phyloP scores from a whole-genome alignment of 495 filamentous ascomycete species.

The Pyrenula aspistea region DNA sequence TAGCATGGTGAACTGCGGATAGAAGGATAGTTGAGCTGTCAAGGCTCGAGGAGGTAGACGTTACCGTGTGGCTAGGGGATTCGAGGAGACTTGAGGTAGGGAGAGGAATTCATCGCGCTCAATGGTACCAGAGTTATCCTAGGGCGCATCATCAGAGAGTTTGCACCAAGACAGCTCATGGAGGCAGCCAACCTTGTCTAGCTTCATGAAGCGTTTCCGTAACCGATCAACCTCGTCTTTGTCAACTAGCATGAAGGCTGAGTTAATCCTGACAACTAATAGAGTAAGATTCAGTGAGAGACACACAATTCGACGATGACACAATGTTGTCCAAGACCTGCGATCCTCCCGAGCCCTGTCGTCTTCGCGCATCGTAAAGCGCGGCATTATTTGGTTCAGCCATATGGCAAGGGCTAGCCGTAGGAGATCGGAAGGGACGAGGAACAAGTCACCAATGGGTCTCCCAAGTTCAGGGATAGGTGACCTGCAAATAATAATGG shows the following conservation, averaged over 20 bases:
- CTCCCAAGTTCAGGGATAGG: too few relatives aligned
- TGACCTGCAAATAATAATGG: too few relatives aligned
- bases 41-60: conserved; percentile 6
- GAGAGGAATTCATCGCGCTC: conserved; percentile 98
- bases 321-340: conserved; percentile 91
- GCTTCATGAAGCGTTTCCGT: conserved; percentile 96
- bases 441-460: too few relatives aligned
- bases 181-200: conserved; percentile 66
- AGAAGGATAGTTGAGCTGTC: too few relatives aligned
- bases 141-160: too few relatives aligned
- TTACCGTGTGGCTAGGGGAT: conserved; percentile 89
- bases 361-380: conserved; percentile 34
- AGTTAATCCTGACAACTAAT: conserved; percentile 4
- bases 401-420: neutral
- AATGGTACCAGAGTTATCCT: conserved; percentile 97
- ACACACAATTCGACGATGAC: conserved; percentile 86
- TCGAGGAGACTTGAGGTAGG: conserved; percentile 93
- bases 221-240: conserved; percentile 91
- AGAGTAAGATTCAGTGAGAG: neutral
- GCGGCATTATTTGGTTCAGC: conserved; percentile 34
- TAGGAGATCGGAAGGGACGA: neutral
- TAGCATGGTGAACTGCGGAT: too few relatives aligned
- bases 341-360: conserved; percentile 53
- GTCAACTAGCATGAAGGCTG: conserved; percentile 53
- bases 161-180: too few relatives aligned